Base-by-base conservation (phyloP, 2,329 filamentous ascomycete genomes). In the Colletotrichum musae region DNA sequence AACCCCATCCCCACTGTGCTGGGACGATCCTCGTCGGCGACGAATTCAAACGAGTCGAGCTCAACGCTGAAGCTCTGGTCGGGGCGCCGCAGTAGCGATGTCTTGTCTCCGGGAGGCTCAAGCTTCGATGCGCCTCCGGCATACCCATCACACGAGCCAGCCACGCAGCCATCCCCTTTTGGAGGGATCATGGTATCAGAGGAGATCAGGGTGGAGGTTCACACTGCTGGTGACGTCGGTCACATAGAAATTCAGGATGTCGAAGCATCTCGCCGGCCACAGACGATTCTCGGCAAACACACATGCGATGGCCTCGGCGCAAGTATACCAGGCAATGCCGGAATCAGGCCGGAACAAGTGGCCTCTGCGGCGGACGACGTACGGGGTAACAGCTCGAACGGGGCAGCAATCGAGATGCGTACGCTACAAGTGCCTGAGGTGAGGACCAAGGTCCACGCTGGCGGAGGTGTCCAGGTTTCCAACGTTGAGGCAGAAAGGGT, bases 131-230 rank as follows among this genome's bases (percentile, higher is more conserved):
- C 58, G 43, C 68, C 71, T 5, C 72, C 65, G 12, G 56, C 70
- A 53, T 71, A 72, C 28, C 36, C 64, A 28, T 54, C 60, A 24
- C 69, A 76, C 21, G 67, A 70, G 12, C 58, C 68, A 16, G 53
- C 72, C 3, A 60, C 60, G 69, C 48, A 64, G 48, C 67, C 58
- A 15, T 64, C 50, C 7, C 73, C 75, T 9, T 82, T 84, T 58
- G 87, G 88, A 6, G 88, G 89, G 24, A 91, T 91, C 75, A 86
- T 90, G 81, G 86, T 91, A 6, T 88, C 87, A 26, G 87, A 89
- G 71, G 88, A 91, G 73, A 86, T 91, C 64, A 86, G 85, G 7
- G 85, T 91, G n/a, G 84, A 89, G 56, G 80, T 78, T 6, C 77
- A 80, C 32, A 75, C 79, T 24, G 71, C 72, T 2, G 67, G 65